Evolutionary conservation across 495 filamentous ascomycete genomes (phyloP).

Genomic region (Aspergillus indologenus): DNA sequence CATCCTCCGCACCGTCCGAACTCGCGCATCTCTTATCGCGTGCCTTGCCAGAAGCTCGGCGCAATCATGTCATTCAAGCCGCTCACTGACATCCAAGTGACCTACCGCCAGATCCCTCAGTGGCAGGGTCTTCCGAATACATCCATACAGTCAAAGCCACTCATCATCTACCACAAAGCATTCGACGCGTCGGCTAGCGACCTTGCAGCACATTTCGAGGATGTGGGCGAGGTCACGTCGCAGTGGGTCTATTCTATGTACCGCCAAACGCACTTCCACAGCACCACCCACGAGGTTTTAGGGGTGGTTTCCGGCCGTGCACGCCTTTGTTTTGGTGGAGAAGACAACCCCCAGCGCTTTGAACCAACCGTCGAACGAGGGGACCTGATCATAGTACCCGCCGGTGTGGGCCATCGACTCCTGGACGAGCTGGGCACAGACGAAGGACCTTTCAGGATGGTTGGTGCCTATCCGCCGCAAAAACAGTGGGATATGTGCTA

Average conservation of each 20-base stretch:
- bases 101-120: conserved; percentile 55
- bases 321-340: conserved; percentile 63
- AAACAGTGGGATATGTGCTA: conserved; percentile 70
- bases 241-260: conserved; percentile 71
- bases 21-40: neutral
- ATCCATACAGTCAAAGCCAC: conserved; percentile 58
- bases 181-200: conserved; percentile 46
- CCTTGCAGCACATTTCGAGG: conserved; percentile 52
- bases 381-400: conserved; percentile 65
- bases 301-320: conserved; percentile 56
- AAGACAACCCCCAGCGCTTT: conserved; percentile 56
- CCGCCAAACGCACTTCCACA: conserved; percentile 61
- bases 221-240: conserved; percentile 53
- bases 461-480: conserved; percentile 60
- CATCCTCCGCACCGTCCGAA: neutral
- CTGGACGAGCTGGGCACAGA: conserved; percentile 51
- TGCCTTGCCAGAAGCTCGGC: neutral
- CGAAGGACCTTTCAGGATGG: conserved; percentile 55
- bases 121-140: conserved; percentile 62
- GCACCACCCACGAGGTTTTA: conserved; percentile 64
- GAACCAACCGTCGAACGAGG: conserved; percentile 54
- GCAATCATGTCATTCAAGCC: conserved; percentile 38
- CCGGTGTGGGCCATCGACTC: conserved; percentile 62
- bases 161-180: conserved; percentile 58
- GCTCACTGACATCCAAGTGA: conserved; percentile 49